These are phyloP conservation scores for Trichoderma koningii DNA, from an alignment of 2,329 filamentous ascomycete genomes.

Conservation along the genomic window DNA sequence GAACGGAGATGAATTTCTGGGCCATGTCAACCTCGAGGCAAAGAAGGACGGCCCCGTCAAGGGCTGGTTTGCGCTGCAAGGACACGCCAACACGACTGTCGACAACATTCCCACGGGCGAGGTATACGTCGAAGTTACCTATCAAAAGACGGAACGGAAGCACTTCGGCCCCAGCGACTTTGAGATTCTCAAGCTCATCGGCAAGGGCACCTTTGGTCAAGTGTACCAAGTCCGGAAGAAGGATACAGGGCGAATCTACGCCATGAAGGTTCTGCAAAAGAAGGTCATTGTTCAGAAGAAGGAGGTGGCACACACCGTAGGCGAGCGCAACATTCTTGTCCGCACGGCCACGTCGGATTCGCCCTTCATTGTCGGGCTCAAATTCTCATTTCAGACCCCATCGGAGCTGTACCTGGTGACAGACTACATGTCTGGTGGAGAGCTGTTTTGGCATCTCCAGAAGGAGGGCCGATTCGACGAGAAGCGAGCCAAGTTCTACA, in stretches of 20 bases:
- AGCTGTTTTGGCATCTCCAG: slow-evolving; percentile 98
- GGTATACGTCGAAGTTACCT: slow-evolving; percentile 82
- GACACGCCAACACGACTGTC: slow-evolving; percentile 68
- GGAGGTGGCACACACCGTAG: slow-evolving; percentile 94
- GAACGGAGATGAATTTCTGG: slow-evolving; percentile 85
- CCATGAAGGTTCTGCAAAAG: slow-evolving; percentile 99
- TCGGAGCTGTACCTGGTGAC: slow-evolving; percentile 98
- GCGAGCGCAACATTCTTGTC: slow-evolving; percentile 95
- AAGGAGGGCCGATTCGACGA: slow-evolving; percentile 96
- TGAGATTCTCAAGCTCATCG: slow-evolving; percentile 91
- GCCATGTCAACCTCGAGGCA: slow-evolving; percentile 80
- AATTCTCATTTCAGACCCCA: slow-evolving; percentile 97
- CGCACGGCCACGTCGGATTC: slow-evolving; percentile 94
- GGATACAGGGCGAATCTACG: slow-evolving; percentile 93
- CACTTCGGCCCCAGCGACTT: slow-evolving; percentile 95
- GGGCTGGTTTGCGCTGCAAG: slow-evolving; percentile 82
- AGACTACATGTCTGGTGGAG: slow-evolving; percentile 98
- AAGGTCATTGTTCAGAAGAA: slow-evolving; percentile 99
- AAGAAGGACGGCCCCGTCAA: slow-evolving; percentile 68
- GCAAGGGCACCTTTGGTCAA: slow-evolving; percentile 97
- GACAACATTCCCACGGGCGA: slow-evolving; percentile 83
- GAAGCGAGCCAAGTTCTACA: slow-evolving; percentile 95
- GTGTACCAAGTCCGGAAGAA: slow-evolving; percentile 98
- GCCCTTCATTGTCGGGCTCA: slow-evolving; percentile 95
- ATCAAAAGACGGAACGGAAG: slow-evolving; percentile 84